Percentiles rank a stretch among this genome's conserved stretches.
phyloP scores from a whole-genome alignment of 2,329 filamentous ascomycete species.

The Pestalotiopsis sp. region DNA sequence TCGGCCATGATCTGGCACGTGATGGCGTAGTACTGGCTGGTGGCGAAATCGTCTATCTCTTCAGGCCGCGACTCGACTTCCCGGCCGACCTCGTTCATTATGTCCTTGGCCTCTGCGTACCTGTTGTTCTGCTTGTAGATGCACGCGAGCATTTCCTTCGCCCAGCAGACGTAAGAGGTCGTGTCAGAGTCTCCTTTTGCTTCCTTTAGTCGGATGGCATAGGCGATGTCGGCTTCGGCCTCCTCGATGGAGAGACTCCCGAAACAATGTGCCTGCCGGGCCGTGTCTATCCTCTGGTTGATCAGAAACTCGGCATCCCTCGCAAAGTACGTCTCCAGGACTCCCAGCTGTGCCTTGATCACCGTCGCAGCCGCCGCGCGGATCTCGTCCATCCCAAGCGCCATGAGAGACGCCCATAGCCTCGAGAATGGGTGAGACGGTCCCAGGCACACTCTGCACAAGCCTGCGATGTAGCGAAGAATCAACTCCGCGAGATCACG shows the following conservation, averaged over 20 bases:
- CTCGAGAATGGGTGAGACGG: background rate
- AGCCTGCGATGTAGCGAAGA: background rate
- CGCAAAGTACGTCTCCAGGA: background rate
- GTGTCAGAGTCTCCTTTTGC: background rate
- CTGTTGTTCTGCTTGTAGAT: constrained; percentile 2
- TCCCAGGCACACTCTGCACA: background rate
- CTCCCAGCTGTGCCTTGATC: background rate
- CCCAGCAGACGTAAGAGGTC: constrained; percentile 1
- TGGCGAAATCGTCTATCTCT: background rate
- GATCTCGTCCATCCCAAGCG: background rate
- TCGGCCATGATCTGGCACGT: background rate
- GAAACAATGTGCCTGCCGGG: background rate
- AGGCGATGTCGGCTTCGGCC: background rate
- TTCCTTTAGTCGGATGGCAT: background rate
- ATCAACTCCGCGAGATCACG: constrained; percentile 1
- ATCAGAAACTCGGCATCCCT: constrained; percentile 1
- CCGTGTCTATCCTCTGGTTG: background rate
- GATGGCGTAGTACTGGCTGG: background rate
- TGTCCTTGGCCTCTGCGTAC: background rate
- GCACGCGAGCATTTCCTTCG: constrained; percentile 8
- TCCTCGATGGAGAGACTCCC: background rate
- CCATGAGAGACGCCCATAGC: background rate
- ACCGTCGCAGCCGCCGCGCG: background rate
- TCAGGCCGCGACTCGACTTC: background rate
- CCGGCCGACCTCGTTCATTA: background rate